Evolutionary conservation across 768 basidiomycete species (phyloP), one percentile per base, ranked within the genome.

Genomic region (Hypholoma sublateritium): DNA sequence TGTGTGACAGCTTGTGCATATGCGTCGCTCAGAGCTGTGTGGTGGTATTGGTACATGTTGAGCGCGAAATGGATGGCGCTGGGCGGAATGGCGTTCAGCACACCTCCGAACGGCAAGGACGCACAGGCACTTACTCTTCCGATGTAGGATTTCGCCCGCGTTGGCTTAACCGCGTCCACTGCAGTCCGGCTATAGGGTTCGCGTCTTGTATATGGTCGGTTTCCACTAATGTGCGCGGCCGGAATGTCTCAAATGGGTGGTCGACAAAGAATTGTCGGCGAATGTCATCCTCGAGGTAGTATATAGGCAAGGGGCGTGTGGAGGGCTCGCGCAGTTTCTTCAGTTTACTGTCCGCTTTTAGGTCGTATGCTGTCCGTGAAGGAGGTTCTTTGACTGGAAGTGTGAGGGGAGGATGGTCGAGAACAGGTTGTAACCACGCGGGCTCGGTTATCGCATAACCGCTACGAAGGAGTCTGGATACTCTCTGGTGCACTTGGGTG

Each of bases 231-330:
- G 82, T 86, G 8, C 79, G 77, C 1, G 93, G 86, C 42, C 95
- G 80, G 72, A 95, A 91, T 1, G 93, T 89, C 74, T 99, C 95
- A 67, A 97, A 97, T 6, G 97, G 95, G 69, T 97, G 95, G 75
- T 99, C 97, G 41, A 79, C 78, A 77, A 95, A 98, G 79, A 99
- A 98, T 69, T 92, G 91, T 53, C 85, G 79, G 35, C 97, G 86
- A 56, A 98, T 76, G 59, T 82, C 78, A 70, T 99, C 97, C 68
- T 96, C 93, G 39, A 89, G 57, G 68, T 95, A 97, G 53, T 78
- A 77, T 50, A 98, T 80, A 11, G 82, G 80, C 46, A 81, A 58
- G 0, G 89, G 87, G 24, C 73, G 73, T 25, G 75, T 72, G 45
- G 75, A 75, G 42, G 72, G 73, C 35, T 76, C 63, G 41, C 73